Base-by-base conservation (phyloP, 805 yeast species). In the Candida jianshihensis region DNA sequence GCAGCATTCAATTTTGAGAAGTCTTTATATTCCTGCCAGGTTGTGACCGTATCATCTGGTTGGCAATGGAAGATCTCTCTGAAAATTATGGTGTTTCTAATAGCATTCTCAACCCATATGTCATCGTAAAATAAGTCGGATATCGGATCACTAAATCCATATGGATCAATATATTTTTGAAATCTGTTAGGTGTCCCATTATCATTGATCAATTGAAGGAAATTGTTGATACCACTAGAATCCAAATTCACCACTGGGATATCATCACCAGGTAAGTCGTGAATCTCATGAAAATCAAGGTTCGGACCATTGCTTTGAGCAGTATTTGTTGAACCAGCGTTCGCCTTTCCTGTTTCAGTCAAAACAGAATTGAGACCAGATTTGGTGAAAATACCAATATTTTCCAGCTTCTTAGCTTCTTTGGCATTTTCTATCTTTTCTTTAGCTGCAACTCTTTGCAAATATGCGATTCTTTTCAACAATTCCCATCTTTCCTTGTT, bases 51-150 rank as follows among this genome's bases (percentile, higher is more conserved):
- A 56, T 90, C 87, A 59, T 92, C 98, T 0, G 99, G 99, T 54
- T 94, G 98, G 43, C 86, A 78, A 45, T 89, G 89, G 70, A 92
- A 92, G 1, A 92, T 84, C 57, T 81, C 67, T 42, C 96, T 70
- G 63, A 74, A 92, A 2, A 94, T 63, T 40, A 74, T 68, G 0
- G 97, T 87, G 53, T 92, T 92, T 49, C 89, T 70, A 36, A 81
- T 64, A 0, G 98, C 97, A 49, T 75, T 76, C 5, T 80, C 80
- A 54, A 70, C 73, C 96, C 96, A 90, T 7, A 80, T 56, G 48
- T 87, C 96, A 48, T 84, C 89, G 51, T 77, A 86, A 55, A 92
- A 92, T 2, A 73, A 74, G n/a, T 74, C 81, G 40, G 72, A 75
- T 33, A 92, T 56, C 0, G 98, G 99, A 60, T 92, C 99, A 39